Evolutionary conservation across 1,284 basidiomycete genomes (phyloP).

Genomic region (Ceratobasidium papillatum): DNA sequence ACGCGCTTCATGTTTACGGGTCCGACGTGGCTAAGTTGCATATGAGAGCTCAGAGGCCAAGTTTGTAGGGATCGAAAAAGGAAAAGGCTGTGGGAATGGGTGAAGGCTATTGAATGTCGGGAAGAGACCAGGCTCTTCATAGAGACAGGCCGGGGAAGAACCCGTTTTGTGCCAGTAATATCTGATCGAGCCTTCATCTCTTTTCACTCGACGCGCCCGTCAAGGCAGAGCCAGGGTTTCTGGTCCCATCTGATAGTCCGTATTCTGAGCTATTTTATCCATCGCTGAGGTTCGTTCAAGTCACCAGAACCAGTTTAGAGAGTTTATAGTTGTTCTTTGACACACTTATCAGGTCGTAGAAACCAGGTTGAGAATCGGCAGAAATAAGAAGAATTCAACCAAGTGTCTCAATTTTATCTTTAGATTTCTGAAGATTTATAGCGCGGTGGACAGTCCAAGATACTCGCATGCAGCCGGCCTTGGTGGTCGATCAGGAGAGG

Average conservation of each 20-base stretch:
- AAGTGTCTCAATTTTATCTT: background rate
- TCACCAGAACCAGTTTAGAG: background rate
- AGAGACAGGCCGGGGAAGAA: slow-evolving; percentile 38
- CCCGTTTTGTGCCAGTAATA: slow-evolving; percentile 39
- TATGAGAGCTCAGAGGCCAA: slow-evolving; percentile 64
- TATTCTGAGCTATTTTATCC: background rate
- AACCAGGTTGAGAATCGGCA: background rate
- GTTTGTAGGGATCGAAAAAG: background rate
- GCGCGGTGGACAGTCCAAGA: too few species aligned
- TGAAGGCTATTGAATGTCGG: too few species aligned
- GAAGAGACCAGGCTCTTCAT: slow-evolving; percentile 30
- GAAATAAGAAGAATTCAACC: background rate
- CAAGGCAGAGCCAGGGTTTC: background rate
- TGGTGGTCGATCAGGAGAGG: too few species aligned
- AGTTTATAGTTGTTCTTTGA: background rate
- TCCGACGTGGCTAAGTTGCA: too few species aligned
- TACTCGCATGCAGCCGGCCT: too few species aligned
- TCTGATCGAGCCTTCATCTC: background rate
- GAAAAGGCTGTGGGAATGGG: slow-evolving; percentile 7
- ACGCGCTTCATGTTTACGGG: too few species aligned
- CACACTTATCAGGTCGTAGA: background rate
- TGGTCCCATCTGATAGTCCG: background rate
- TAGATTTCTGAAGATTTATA: too few species aligned
- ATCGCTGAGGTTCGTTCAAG: background rate
- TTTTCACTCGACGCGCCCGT: background rate